phyloP scores from a whole-genome alignment of 495 filamentous ascomycete species.

The Neurospora sp. region DNA sequence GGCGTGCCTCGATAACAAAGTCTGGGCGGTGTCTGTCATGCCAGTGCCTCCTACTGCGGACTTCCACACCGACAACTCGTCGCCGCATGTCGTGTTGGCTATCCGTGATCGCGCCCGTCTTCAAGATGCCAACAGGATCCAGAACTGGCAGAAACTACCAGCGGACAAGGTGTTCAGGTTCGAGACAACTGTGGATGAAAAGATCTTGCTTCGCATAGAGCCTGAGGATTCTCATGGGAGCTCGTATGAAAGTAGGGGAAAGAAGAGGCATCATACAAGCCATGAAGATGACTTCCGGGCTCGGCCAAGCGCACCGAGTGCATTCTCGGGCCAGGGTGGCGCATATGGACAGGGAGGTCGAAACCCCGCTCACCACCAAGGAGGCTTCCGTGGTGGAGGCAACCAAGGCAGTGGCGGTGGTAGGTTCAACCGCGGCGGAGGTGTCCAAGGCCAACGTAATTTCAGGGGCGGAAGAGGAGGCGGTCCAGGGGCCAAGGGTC shows the following conservation, averaged over 20 bases:
- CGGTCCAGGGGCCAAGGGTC: conserved; percentile 1
- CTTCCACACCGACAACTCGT: conserved; percentile 63
- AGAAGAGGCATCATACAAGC: conserved; percentile 45
- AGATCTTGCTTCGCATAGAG: conserved; percentile 71
- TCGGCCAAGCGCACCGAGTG: conserved; percentile 4
- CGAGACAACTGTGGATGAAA: conserved; percentile 77
- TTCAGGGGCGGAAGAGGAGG: conserved; percentile 22
- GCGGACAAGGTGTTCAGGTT: conserved; percentile 57
- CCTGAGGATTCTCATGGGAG: conserved; percentile 48
- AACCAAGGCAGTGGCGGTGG: not conserved
- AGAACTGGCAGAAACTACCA: conserved; percentile 71
- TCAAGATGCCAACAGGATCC: conserved; percentile 70
- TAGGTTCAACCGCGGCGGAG: conserved; percentile 8
- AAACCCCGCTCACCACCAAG: not conserved
- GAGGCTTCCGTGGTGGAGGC: not conserved
- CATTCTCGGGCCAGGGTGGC: not conserved
- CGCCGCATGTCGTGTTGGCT: conserved; percentile 68
- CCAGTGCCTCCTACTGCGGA: conserved; percentile 55
- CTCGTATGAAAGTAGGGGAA: conserved; percentile 47
- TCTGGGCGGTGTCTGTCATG: conserved; percentile 76
- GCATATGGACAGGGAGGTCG: not conserved
- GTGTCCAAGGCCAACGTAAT: conserved; percentile 16
- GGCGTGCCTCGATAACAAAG: conserved; percentile 60
- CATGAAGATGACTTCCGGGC: conserved; percentile 39
- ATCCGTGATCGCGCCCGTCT: conserved; percentile 62